Evolutionary conservation across 805 yeast species (phyloP).

Genomic region (Candida arabinofermentans): DNA sequence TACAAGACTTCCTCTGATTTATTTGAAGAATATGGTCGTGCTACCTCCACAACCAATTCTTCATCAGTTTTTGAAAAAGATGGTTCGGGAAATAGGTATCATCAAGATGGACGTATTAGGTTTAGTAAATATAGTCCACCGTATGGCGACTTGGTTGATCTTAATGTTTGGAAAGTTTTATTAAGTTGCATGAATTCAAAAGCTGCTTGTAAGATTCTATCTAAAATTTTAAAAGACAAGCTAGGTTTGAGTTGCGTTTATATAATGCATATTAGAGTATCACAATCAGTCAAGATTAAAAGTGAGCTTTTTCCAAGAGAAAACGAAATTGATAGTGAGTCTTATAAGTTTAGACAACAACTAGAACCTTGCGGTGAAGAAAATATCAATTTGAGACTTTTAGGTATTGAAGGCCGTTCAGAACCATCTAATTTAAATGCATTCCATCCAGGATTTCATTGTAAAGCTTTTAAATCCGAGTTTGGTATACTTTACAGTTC

Average conservation of each 20-base stretch:
- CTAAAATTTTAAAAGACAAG: slow-evolving; percentile 33
- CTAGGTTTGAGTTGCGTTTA: slow-evolving; percentile 42
- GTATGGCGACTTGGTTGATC: slow-evolving; percentile 28
- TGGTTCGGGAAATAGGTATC: slow-evolving; percentile 62
- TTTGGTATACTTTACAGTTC: slow-evolving; percentile 45
- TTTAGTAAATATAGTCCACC: slow-evolving; percentile 32
- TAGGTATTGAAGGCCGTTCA: slow-evolving; percentile 40
- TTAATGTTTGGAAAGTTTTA: slow-evolving; percentile 34
- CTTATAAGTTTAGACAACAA: slow-evolving; percentile 36
- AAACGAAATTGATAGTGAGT: slow-evolving; percentile 41
- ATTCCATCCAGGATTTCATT: slow-evolving; percentile 34
- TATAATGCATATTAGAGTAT: slow-evolving; percentile 47
- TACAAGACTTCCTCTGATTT: slow-evolving; percentile 1
- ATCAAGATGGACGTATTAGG: slow-evolving; percentile 43
- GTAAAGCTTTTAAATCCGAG: slow-evolving; percentile 44
- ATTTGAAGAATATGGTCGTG: slow-evolving; percentile 49
- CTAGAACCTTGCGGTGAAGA: slow-evolving; percentile 36
- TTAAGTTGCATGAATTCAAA: slow-evolving; percentile 37
- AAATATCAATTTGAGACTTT: slow-evolving; percentile 39
- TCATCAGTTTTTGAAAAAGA: slow-evolving; percentile 55
- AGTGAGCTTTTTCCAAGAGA: slow-evolving; percentile 42
- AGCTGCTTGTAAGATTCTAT: slow-evolving; percentile 38
- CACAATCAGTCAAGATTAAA: slow-evolving; percentile 41
- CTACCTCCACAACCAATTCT: slow-evolving; percentile 39
- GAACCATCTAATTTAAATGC: slow-evolving; percentile 13